Percentiles rank a stretch among this genome's conserved stretches.
Evolutionary conservation across 1,139 yeast genomes (phyloP).

Genomic region (Yamadazyma diospyri): DNA sequence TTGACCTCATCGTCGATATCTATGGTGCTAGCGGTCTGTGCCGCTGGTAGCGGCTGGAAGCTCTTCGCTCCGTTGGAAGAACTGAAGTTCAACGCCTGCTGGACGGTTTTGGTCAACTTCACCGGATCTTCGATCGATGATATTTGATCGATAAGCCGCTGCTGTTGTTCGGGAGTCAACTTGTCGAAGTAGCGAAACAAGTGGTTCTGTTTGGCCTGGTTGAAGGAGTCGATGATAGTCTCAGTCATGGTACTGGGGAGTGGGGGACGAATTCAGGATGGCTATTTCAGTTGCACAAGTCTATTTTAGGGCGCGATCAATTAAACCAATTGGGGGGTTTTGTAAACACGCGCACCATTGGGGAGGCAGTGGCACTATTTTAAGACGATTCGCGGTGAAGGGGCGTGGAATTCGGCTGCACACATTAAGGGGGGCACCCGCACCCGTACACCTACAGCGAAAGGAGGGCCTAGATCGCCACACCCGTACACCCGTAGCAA

Average conservation of each 20-base stretch:
- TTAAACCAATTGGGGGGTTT: constrained; percentile 14
- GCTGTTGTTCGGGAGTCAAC: constrained; percentile 29
- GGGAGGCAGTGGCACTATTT: neutral
- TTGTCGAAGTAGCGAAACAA: constrained; percentile 39
- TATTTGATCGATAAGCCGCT: constrained; percentile 34
- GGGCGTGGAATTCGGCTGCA: too few species aligned
- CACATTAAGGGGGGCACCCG: too few species aligned
- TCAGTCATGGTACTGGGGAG: constrained; percentile 13
- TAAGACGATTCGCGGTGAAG: too few species aligned
- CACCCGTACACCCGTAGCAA: too few species aligned
- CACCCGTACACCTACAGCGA: too few species aligned
- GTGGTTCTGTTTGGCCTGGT: constrained; percentile 49
- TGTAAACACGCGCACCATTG: constrained; percentile 9
- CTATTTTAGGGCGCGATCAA: constrained; percentile 13
- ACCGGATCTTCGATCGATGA: constrained; percentile 39
- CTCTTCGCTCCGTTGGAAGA: constrained; percentile 26
- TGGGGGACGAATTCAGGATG: neutral
- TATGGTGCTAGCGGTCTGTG: constrained; percentile 49
- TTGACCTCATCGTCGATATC: constrained; percentile 29
- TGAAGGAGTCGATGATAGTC: constrained; percentile 36
- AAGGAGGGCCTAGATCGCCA: too few species aligned
- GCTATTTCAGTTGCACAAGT: neutral
- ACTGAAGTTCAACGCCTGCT: constrained; percentile 45
- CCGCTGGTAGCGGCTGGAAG: constrained; percentile 48
- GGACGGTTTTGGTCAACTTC: constrained; percentile 40